Percentiles rank a stretch among this genome's conserved stretches.
Conservation (phyloP, 2,329 filamentous ascomycete genomes). For the Trichoderma sp. region DNA sequence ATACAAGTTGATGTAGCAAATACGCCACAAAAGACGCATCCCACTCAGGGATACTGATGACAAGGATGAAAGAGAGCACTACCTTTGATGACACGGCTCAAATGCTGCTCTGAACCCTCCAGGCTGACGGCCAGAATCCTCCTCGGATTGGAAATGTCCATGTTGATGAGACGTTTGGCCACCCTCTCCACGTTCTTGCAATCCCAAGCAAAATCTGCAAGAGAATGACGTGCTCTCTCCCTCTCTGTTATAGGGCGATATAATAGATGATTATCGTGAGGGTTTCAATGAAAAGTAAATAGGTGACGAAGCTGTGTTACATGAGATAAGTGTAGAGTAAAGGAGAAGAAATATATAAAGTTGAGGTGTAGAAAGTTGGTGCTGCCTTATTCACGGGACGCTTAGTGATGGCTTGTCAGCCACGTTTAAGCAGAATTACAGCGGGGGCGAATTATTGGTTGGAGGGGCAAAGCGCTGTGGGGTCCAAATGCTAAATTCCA, state of each 20-base stretch:
- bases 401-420: constrained; percentile 13
- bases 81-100: constrained; percentile 58
- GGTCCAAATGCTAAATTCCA: background rate
- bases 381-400: background rate
- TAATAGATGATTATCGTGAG: background rate
- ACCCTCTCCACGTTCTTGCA: background rate
- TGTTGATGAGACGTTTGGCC: background rate
- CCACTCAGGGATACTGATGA: rapidly evolving
- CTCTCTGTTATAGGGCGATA: background rate
- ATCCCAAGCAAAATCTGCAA: background rate
- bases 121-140: constrained; percentile 61
- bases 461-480: background rate
- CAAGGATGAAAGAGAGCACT: background rate
- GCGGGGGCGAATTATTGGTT: background rate
- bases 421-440: background rate
- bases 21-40: background rate
- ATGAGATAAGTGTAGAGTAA: background rate
- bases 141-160: constrained; percentile 52
- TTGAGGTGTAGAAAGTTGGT: background rate
- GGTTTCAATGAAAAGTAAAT: background rate
- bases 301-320: background rate
- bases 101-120: constrained; percentile 46
- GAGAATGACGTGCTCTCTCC: background rate
- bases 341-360: background rate
- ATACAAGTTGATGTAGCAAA: background rate